Conservation (phyloP, 164 flowering plant species). For the Tetracentron sinense region DNA sequence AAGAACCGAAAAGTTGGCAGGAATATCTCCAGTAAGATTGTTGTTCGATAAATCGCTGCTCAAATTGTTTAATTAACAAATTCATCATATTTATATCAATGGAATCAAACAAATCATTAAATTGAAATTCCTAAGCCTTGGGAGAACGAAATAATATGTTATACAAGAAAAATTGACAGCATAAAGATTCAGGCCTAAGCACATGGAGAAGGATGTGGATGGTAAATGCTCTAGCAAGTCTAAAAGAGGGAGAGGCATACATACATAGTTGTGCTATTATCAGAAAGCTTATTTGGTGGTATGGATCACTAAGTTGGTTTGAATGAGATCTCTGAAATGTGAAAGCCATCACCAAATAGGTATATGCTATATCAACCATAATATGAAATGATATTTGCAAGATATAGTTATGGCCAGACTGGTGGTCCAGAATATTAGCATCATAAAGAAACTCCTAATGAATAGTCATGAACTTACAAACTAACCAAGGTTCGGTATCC, state of each 20-base stretch:
- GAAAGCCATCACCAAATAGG: not conserved
- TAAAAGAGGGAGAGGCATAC: constrained; percentile 7
- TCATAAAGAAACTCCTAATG: too few relatives aligned
- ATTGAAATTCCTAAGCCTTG: constrained; percentile 1
- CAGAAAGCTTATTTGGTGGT: constrained; percentile 42
- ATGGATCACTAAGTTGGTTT: constrained; percentile 51
- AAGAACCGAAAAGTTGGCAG: constrained; percentile 55
- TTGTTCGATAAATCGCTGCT: constrained; percentile 74
- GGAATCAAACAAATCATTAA: not conserved
- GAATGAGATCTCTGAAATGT: constrained; percentile 52
- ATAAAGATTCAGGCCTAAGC: constrained; percentile 12
- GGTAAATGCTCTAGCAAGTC: too few relatives aligned
- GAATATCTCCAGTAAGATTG: constrained; percentile 64
- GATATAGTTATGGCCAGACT: too few relatives aligned
- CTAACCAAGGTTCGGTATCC: constrained; percentile 46
- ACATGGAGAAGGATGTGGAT: too few relatives aligned
- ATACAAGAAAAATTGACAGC: too few relatives aligned
- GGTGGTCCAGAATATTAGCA: too few relatives aligned
- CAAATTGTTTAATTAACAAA: not conserved
- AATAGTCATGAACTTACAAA: constrained; percentile 61
- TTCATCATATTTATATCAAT: not conserved
- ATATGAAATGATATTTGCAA: too few relatives aligned
- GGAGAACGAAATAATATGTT: too few relatives aligned
- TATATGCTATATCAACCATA: too few relatives aligned
- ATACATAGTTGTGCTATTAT: constrained; percentile 64